Evolutionary conservation across 2,329 filamentous ascomycete genomes (phyloP).

Genomic region (Pyrenochaeta sp.): DNA sequence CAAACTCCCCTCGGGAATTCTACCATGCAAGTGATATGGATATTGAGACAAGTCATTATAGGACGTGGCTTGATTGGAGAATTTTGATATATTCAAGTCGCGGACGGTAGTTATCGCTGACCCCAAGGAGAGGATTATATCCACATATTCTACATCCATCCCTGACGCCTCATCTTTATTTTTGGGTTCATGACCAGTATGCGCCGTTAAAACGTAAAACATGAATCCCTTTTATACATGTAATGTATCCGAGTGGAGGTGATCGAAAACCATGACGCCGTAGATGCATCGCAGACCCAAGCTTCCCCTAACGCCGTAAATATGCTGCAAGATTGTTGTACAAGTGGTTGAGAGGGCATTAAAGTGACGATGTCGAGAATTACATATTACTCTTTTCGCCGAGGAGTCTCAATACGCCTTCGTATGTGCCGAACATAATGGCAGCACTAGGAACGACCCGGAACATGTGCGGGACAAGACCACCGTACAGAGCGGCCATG

Average conservation of each 20-base stretch:
- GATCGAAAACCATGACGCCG: constrained; percentile 9
- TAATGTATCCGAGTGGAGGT: no score
- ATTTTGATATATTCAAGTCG: no score
- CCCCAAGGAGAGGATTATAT: no score
- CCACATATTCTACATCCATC: no score
- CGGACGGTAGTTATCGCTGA: no score
- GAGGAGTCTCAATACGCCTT: constrained; percentile 57
- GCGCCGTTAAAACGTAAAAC: no score
- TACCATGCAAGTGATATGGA: no score
- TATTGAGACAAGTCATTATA: no score
- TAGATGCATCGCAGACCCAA: constrained; percentile 4
- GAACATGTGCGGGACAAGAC: constrained; percentile 88
- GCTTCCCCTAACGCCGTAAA: constrained; percentile 12
- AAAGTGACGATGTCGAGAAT: constrained; percentile 3
- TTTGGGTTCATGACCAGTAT: no score
- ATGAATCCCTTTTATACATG: constrained; percentile 13
- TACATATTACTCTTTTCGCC: constrained; percentile 53
- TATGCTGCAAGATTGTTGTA: constrained; percentile 18
- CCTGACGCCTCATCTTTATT: no score
- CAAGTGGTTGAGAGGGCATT: constrained; percentile 1
- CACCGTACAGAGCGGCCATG: constrained; percentile 84
- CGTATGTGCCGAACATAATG: constrained; percentile 94
- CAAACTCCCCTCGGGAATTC: no score
- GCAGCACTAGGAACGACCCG: constrained; percentile 90
- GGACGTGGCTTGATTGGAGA: no score